Base-by-base conservation (phyloP, 495 filamentous ascomycete species). In the Xylaria intraflava region DNA sequence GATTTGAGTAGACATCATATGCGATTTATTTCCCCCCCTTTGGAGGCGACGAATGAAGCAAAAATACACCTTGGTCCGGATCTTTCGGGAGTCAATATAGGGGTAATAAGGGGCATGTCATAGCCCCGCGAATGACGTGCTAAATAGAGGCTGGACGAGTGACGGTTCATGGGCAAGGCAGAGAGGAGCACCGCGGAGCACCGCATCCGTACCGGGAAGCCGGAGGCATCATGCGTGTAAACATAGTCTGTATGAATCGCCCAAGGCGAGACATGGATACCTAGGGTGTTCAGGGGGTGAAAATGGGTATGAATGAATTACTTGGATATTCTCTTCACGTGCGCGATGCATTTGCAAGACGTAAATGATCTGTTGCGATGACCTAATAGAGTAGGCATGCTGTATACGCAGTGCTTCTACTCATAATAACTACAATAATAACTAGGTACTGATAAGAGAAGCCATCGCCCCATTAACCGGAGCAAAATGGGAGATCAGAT, bases 1-100 rank as follows among this genome's bases (percentile, higher is more conserved):
- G 58, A 93, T 93, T 60, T 93, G 83, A 43, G 17, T 2, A 9
- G 29, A 31, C 19, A 38, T 12, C 31, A 31, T 14, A 20, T 12
- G 6, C 17, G 6, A 9, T 16, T 27, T 29, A n/a, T n/a, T n/a
- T n/a, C n/a, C n/a, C 26, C 11, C 17, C 27, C 4, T 16, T 27
- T 39, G 50, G 49, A 44, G 14, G 36, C 12, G 41, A 36, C 22
- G 16, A 38, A 43, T 6, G n/a, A 39, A 27, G 19, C 14, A 10
- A 30, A 46, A n/a, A 38, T 24, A 36, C n/a, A 29, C 17, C 20
- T 46, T 30, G 16, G 11, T 19, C 40, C n/a, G 23, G 33, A 9
- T 23, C 31, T 40, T 24, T n/a, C 2, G 19, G 31, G 11, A 40
- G 16, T 24, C 33, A 17, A 27, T 31, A 2, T 17, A 12, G 33